phyloP scores from a whole-genome alignment of 108 stramenopile genomes.

The Bacterosira constricta region DNA sequence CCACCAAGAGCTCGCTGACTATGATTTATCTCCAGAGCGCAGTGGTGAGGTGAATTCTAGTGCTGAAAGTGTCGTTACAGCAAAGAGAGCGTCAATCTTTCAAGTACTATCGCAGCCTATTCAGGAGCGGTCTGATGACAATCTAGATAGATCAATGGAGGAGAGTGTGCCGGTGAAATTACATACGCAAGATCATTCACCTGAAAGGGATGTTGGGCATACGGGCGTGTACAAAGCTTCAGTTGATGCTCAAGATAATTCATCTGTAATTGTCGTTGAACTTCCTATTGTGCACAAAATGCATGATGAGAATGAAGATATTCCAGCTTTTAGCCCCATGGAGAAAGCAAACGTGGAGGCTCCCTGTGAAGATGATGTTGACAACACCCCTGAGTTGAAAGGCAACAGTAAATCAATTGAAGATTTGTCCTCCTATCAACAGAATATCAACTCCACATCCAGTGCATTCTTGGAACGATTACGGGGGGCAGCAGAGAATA shows the following conservation, averaged over 20 bases:
- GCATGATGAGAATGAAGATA: background rate
- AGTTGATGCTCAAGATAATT: too few species aligned
- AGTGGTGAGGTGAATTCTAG: background rate
- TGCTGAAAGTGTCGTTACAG: background rate
- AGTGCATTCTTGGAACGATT: conserved; percentile 39
- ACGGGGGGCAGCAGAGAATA: conserved; percentile 32
- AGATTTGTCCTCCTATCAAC: conserved; percentile 4
- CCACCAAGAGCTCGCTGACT: background rate
- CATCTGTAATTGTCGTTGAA: too few species aligned
- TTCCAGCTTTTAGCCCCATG: background rate
- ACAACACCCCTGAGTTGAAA: background rate
- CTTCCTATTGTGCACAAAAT: too few species aligned
- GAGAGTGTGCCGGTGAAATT: background rate
- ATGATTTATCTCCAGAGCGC: background rate
- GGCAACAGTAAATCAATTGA: background rate
- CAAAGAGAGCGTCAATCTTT: background rate
- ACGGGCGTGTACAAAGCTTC: too few species aligned
- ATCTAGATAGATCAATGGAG: background rate
- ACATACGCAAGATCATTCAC: background rate
- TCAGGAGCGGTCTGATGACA: background rate
- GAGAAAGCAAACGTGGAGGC: background rate
- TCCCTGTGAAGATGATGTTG: too few species aligned
- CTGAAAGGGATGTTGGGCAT: background rate
- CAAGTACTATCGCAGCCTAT: background rate
- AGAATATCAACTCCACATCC: conserved; percentile 26